Conservation (phyloP, 2,329 filamentous ascomycete species). For the Xylariaceae sp. region DNA sequence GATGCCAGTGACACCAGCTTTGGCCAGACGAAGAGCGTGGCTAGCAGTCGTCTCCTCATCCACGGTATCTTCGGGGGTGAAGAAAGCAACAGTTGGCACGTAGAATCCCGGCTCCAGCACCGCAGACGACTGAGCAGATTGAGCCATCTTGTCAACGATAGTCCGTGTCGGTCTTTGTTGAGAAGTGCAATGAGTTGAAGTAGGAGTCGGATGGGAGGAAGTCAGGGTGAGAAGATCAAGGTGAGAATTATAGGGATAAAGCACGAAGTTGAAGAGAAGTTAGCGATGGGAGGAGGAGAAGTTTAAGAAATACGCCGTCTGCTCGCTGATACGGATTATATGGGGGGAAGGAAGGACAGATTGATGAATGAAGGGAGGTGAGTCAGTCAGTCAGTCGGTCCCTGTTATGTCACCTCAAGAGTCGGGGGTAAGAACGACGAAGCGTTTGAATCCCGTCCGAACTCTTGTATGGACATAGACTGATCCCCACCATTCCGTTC, state of each 20-base stretch:
- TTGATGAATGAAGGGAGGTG: not conserved
- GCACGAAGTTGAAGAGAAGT: not conserved
- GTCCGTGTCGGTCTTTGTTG: not conserved
- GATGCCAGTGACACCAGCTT: conserved; percentile 35
- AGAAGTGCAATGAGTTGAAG: not conserved
- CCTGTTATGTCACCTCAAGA: no score
- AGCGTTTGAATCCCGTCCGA: not conserved
- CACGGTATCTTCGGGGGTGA: conserved; percentile 45
- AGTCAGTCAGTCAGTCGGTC: not conserved
- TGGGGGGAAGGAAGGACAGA: not conserved
- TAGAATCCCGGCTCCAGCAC: conserved; percentile 41
- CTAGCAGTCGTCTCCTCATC: conserved; percentile 42
- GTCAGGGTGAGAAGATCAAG: no score
- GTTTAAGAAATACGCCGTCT: not conserved
- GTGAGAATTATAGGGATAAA: not conserved
- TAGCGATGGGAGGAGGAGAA: not conserved
- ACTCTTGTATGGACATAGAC: not conserved
- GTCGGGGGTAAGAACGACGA: not conserved
- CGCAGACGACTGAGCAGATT: not conserved
- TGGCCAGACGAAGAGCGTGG: conserved; percentile 36
- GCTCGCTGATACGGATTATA: not conserved
- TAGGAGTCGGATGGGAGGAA: not conserved
- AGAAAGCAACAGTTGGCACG: conserved; percentile 51
- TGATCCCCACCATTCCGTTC: not conserved
- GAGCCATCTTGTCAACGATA: not conserved